phyloP scores from a whole-genome alignment of 2,329 filamentous ascomycete species.

The Zasmidium cellare region DNA sequence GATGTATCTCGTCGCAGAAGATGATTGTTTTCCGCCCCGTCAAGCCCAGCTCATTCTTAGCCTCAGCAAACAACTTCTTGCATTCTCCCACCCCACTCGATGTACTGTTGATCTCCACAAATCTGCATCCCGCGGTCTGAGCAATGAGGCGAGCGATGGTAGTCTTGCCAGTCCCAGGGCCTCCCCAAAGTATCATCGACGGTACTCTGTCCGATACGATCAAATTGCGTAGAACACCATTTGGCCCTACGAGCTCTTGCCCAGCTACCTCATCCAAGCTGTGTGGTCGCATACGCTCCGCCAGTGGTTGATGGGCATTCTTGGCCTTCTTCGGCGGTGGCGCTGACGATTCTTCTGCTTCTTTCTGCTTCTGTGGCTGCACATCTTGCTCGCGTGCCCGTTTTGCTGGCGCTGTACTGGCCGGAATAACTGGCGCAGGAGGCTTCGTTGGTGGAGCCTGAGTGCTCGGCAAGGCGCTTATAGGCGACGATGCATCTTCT shows the following conservation, averaged over 20 bases:
- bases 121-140: slow-evolving; percentile 75
- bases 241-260: slow-evolving; percentile 83
- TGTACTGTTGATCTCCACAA: slow-evolving; percentile 95
- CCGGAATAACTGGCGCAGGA: slow-evolving; percentile 11
- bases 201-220: slow-evolving; percentile 85
- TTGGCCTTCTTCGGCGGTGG: slow-evolving; percentile 66
- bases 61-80: slow-evolving; percentile 88
- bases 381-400: slow-evolving; percentile 28
- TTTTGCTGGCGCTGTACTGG: slow-evolving; percentile 30
- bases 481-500: slow-evolving; percentile 25
- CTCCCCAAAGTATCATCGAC: slow-evolving; percentile 93
- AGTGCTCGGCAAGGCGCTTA: slow-evolving; percentile 17
- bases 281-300: slow-evolving; percentile 88
- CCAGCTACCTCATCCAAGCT: slow-evolving; percentile 84
- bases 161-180: slow-evolving; percentile 79
- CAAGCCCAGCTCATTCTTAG: slow-evolving; percentile 73
- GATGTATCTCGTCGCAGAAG: slow-evolving; percentile 95
- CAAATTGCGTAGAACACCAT: slow-evolving; percentile 80
- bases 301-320: slow-evolving; percentile 72
- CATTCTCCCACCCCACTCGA: slow-evolving; percentile 83
- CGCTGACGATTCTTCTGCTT: slow-evolving; percentile 39
- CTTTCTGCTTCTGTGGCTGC: slow-evolving; percentile 4
- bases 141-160: slow-evolving; percentile 92
- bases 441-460: slow-evolving; percentile 19
- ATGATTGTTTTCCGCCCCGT: slow-evolving; percentile 91